Conservation (phyloP, 106 monocot genomes). For the Dendrobium officinale region DNA sequence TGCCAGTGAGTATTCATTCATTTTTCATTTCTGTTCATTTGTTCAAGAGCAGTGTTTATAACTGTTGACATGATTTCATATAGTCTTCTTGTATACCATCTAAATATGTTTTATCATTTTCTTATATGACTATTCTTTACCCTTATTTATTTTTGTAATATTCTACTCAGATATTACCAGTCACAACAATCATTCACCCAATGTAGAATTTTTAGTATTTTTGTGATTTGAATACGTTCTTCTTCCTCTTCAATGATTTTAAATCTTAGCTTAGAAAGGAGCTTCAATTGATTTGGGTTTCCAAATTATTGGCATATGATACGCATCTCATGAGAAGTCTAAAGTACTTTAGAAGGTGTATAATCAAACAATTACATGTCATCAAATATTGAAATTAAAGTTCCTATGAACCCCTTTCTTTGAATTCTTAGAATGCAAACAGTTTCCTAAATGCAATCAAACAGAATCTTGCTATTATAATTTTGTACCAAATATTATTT, state of each 20-base stretch:
- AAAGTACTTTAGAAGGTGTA: neutral
- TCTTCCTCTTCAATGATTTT: too few relatives aligned
- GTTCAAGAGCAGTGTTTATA: too few relatives aligned
- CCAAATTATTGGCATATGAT: too few relatives aligned
- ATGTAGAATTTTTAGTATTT: too few relatives aligned
- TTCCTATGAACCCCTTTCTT: neutral
- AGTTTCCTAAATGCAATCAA: too few relatives aligned
- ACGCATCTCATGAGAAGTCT: neutral
- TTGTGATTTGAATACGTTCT: too few relatives aligned
- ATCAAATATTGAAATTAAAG: neutral
- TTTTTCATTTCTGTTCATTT: too few relatives aligned
- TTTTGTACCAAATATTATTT: too few relatives aligned
- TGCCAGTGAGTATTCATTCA: too few relatives aligned
- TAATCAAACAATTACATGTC: neutral
- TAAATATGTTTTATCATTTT: neutral
- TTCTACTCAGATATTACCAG: neutral
- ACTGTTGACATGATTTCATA: neutral
- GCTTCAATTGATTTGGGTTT: too few relatives aligned
- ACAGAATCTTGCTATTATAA: too few relatives aligned
- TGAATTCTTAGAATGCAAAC: neutral
- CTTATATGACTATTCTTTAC: neutral
- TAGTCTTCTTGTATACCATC: neutral
- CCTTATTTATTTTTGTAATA: neutral
- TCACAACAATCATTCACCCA: neutral
- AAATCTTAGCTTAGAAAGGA: too few relatives aligned